Percentiles rank a stretch among this genome's conserved stretches.
Evolutionary conservation across 2,329 filamentous ascomycete species (phyloP).

Genomic region (Nectriaceae sp.): DNA sequence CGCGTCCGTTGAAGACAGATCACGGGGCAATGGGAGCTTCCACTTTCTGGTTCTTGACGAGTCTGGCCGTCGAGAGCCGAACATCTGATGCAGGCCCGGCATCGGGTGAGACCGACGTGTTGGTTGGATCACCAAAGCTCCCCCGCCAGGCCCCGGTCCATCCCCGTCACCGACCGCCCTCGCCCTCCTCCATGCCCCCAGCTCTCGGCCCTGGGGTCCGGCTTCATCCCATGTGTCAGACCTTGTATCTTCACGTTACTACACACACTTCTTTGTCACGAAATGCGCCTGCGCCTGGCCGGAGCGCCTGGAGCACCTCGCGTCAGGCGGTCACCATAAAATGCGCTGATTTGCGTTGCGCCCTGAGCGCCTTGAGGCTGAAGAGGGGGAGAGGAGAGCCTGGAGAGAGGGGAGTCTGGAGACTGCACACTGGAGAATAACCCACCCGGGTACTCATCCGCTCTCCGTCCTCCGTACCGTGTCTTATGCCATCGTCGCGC

Average conservation of each 20-base stretch:
- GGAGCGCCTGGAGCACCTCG: slow-evolving; percentile 6
- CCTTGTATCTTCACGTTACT: neutral
- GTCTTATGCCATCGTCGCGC: neutral
- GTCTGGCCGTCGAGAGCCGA: slow-evolving; percentile 13
- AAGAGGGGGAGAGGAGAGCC: neutral
- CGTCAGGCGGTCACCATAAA: slow-evolving; percentile 26
- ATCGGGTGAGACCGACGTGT: slow-evolving; percentile 14
- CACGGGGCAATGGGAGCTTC: neutral
- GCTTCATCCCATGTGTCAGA: too few relatives aligned
- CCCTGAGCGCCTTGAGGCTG: neutral
- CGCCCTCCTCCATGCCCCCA: neutral
- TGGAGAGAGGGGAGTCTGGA: neutral
- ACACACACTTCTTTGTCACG: neutral
- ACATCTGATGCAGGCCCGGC: slow-evolving; percentile 10
- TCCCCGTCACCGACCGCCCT: too few relatives aligned
- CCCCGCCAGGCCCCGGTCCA: neutral
- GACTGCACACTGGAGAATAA: neutral
- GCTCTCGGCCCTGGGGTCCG: neutral
- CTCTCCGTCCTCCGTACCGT: neutral
- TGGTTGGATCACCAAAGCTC: neutral
- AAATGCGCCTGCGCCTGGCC: neutral
- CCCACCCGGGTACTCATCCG: neutral
- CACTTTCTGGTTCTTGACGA: neutral
- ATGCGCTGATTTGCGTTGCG: slow-evolving; percentile 25
- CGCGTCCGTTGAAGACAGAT: neutral